phyloP scores from a whole-genome alignment of 1,284 basidiomycete species.

The Ceratobasidium sp. region DNA sequence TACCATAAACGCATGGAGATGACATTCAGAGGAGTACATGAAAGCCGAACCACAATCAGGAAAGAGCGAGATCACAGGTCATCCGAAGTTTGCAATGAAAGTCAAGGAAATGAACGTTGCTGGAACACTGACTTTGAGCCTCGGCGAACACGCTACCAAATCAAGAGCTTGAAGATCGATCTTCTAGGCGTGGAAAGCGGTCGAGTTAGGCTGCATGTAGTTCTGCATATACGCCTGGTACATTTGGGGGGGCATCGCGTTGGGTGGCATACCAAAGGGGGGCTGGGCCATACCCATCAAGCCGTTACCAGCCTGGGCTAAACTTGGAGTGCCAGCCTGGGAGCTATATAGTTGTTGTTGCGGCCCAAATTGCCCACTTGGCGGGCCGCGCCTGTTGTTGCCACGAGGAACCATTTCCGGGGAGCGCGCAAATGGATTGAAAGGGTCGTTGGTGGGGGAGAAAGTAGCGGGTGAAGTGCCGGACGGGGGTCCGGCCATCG shows the following conservation, averaged over 20 bases:
- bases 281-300: conserved; percentile 70
- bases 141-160: neutral
- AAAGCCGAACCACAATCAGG: conserved; percentile 2
- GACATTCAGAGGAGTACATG: conserved; percentile 30
- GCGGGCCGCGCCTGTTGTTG: conserved; percentile 35
- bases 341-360: conserved; percentile 38
- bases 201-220: conserved; percentile 41
- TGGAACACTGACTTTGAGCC: conserved; percentile 1
- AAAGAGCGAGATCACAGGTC: conserved; percentile 46
- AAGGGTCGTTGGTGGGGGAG: conserved; percentile 76
- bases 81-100: conserved; percentile 32
- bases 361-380: conserved; percentile 30
- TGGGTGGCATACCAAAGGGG: conserved; percentile 69
- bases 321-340: conserved; percentile 61
- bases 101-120: conserved; percentile 30
- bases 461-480: conserved; percentile 64
- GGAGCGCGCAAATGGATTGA: conserved; percentile 77
- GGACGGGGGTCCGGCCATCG: conserved; percentile 47
- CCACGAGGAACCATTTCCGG: conserved; percentile 40
- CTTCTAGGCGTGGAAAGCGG: conserved; percentile 34
- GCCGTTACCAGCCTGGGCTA: conserved; percentile 67
- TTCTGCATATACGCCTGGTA: conserved; percentile 84
- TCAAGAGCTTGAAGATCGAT: neutral
- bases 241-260: conserved; percentile 72
- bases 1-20: conserved; percentile 22